A percentile compares a stretch with the other conserved stretches of the same genome.
phyloP scores from a whole-genome alignment of 352 stramenopile genomes.

The Phytophthora tubulina region DNA sequence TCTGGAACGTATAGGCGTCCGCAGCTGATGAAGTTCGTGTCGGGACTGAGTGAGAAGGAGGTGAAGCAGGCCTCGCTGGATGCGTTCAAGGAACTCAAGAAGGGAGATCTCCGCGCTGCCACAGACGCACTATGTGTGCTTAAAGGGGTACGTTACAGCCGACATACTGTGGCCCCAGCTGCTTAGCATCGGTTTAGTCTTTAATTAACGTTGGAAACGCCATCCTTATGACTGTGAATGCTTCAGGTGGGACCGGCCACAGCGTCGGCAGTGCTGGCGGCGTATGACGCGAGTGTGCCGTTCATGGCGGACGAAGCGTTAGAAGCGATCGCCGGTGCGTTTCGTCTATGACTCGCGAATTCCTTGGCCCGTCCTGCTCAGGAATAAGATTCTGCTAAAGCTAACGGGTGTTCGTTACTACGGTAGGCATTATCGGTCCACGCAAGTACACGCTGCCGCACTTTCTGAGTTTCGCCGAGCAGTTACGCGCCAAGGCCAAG shows the following conservation, averaged over 20 bases:
- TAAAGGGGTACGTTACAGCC: slow-evolving; percentile 65
- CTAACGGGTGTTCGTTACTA: slow-evolving; percentile 5
- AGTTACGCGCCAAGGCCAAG: slow-evolving; percentile 61
- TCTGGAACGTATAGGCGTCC: slow-evolving; percentile 53
- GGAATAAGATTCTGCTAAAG: slow-evolving; percentile 12
- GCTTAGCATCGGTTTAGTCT: slow-evolving; percentile 9
- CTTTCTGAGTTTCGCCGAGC: slow-evolving; percentile 69
- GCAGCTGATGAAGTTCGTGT: slow-evolving; percentile 80
- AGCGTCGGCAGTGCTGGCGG: slow-evolving; percentile 74
- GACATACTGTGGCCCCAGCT: slow-evolving; percentile 3
- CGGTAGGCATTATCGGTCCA: slow-evolving; percentile 66
- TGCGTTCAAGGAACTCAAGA: slow-evolving; percentile 47
- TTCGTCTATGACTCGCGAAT: slow-evolving; percentile 4
- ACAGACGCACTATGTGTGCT: slow-evolving; percentile 63
- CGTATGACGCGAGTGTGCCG: slow-evolving; percentile 69
- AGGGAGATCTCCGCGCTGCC: slow-evolving; percentile 47
- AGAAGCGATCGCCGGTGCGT: slow-evolving; percentile 68
- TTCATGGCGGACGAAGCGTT: slow-evolving; percentile 88
- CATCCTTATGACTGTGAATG: slow-evolving; percentile 5
- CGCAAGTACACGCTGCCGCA: slow-evolving; percentile 85
- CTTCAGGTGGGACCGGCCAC: slow-evolving; percentile 80
- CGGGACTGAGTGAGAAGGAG: slow-evolving; percentile 47
- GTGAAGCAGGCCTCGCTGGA: slow-evolving; percentile 59
- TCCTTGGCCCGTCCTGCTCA: slow-evolving; percentile 14
- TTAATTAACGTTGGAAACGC: neutral